Percentiles rank a stretch among this genome's conserved stretches.
phyloP scores from a whole-genome alignment of 805 yeast species.

The Candida montana region DNA sequence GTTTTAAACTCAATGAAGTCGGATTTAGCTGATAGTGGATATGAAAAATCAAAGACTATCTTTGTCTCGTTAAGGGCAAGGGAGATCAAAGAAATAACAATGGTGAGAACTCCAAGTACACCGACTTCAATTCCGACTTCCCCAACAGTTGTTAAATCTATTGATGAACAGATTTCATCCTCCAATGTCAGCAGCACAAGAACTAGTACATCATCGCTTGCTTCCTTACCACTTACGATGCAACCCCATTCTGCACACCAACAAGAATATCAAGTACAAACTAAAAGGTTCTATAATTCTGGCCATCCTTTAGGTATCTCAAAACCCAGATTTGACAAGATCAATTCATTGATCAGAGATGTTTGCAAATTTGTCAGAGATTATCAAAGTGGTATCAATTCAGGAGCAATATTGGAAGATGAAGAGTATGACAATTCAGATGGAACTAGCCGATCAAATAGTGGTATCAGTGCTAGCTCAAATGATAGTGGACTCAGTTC shows the following conservation, averaged over 20 bases:
- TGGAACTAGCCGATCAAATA: neutral
- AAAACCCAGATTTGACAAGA: neutral
- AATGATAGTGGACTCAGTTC: neutral
- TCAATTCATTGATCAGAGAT: conserved; percentile 4
- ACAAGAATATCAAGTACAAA: conserved; percentile 3
- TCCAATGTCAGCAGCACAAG: neutral
- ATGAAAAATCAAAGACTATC: conserved; percentile 21
- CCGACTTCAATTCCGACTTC: no score
- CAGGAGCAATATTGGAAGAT: conserved; percentile 1
- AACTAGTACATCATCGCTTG: neutral
- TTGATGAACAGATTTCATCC: neutral
- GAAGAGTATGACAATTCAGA: neutral
- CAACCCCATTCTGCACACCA: neutral
- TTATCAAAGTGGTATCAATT: neutral
- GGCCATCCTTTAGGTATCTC: conserved; percentile 6
- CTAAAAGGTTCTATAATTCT: conserved; percentile 1
- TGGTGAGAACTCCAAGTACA: conserved; percentile 14
- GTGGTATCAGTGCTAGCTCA: neutral
- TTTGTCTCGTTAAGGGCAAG: conserved; percentile 32
- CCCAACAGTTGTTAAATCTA: neutral
- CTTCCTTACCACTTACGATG: neutral
- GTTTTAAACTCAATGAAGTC: conserved; percentile 47
- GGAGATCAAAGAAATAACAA: conserved; percentile 31
- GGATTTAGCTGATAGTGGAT: conserved; percentile 32
- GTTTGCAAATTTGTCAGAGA: conserved; percentile 5